Evolutionary conservation across 805 yeast species (phyloP), one percentile per base, ranked within the genome.

Genomic region (Nakazawaea laoshanensis): DNA sequence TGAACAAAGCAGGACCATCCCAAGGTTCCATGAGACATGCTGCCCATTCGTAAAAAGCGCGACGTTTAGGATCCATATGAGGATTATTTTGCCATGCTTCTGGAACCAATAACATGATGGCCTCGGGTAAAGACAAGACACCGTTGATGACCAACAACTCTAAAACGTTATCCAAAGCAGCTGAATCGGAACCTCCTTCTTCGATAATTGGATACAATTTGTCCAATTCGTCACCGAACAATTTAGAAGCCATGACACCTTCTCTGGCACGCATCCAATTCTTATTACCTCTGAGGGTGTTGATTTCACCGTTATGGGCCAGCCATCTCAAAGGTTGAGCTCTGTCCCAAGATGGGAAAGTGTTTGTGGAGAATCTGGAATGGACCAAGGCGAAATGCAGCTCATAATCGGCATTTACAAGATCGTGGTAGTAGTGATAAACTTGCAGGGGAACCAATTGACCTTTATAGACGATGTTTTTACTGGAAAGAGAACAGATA

Each of bases 341-440:
- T 61, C 98, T 77, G 62, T 92, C 98, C 98, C 98, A 89, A n/a
- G 96, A 86, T 30, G 98, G 98, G 75, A 89, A 89, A 30, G 98
- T 89, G 60, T 89, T 89, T 20, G 98, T 89, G 37, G 96, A 87
- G 69, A 89, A 89, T 56, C 98, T 77, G 16, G 97, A 88, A 64
- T 89, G 98, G 32, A 89, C 97, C 26, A 89, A 70, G 11, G 96
- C 95, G 67, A 92, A 85, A 53, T 88, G 96, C 29, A 94, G 92
- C 62, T 86, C 89, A 59, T 77, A 89, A 51, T 87, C 92, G 18
- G 87, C 89, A 55, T 86, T 87, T 42, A 77, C 80, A 53, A 89
- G 70, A 60, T 89, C 98, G 54, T 85, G 87, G 65, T 88, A 89
- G 63, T 92, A 89, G 46, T 82, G 76, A 65, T 88, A 92, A 23